A percentile compares a stretch with the other conserved stretches of the same genome.
These are phyloP conservation scores for Geotrichum restrictum DNA, from an alignment of 1,139 yeast species.

Conservation along the genomic window DNA sequence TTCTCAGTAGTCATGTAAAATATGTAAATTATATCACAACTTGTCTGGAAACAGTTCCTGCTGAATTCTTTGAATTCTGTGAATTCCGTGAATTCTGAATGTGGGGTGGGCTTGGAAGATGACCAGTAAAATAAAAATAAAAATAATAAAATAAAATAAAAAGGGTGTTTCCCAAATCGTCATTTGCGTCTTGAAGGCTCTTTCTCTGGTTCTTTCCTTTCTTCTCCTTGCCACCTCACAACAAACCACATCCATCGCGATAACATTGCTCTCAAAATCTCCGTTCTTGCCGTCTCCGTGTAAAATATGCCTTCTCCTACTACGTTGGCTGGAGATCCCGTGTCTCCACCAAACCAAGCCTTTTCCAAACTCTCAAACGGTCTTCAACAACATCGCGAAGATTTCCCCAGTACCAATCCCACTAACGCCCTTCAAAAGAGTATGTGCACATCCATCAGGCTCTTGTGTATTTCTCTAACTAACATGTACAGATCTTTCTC, in stretches of 20 bases:
- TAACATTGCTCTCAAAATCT: slow-evolving; percentile 42
- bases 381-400: slow-evolving; percentile 14
- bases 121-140: neutral
- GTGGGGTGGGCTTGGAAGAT: too few species aligned
- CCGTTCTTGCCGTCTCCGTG: slow-evolving; percentile 30
- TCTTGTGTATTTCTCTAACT: neutral
- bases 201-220: neutral
- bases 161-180: neutral
- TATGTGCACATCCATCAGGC: neutral
- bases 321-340: slow-evolving; percentile 13
- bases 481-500: slow-evolving; percentile 54
- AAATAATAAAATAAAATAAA: neutral
- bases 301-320: slow-evolving; percentile 17
- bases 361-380: slow-evolving; percentile 16
- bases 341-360: slow-evolving; percentile 10
- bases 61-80: too few species aligned
- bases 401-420: slow-evolving; percentile 1
- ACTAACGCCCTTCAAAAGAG: slow-evolving; percentile 6
- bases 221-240: slow-evolving; percentile 23
- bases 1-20: neutral
- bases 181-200: neutral
- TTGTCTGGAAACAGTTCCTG: too few species aligned
- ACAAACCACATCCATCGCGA: slow-evolving; percentile 34
- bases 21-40: too few species aligned
- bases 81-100: too few species aligned